A percentile compares a stretch with the other conserved stretches of the same genome.
phyloP scores from a whole-genome alignment of 345 rosid genomes.

The Aurinia saxatilis region DNA sequence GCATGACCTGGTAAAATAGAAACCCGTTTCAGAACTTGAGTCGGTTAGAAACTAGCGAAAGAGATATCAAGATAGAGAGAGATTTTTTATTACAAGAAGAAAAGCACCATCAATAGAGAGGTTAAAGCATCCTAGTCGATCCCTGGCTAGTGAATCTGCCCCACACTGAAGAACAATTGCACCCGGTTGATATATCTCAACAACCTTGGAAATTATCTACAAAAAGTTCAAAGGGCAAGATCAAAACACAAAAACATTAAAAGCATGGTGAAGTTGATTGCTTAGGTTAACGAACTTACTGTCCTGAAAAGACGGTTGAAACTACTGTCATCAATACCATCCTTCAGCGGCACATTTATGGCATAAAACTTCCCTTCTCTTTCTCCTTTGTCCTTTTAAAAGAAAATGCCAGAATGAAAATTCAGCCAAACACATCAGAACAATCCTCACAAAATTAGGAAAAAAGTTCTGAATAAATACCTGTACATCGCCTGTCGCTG shows the following conservation, averaged over 20 bases:
- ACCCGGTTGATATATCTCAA: slow-evolving; percentile 86
- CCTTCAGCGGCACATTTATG: slow-evolving; percentile 92
- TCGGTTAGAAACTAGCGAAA: neutral
- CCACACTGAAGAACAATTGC: slow-evolving; percentile 97
- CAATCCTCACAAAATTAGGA: neutral
- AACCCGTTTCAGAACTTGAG: neutral
- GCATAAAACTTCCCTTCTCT: slow-evolving; percentile 94
- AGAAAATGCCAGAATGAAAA: slow-evolving; percentile 1
- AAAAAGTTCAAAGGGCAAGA: slow-evolving; percentile 5
- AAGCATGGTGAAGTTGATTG: neutral
- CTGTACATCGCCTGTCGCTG: slow-evolving; percentile 98
- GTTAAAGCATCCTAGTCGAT: slow-evolving; percentile 94
- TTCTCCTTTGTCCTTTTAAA: slow-evolving; percentile 85
- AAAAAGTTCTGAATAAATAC: slow-evolving; percentile 30
- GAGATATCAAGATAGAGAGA: neutral
- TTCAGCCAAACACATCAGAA: slow-evolving; percentile 5
- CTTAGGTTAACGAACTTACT: slow-evolving; percentile 40
- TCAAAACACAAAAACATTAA: neutral
- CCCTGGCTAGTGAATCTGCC: slow-evolving; percentile 98
- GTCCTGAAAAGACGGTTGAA: slow-evolving; percentile 92
- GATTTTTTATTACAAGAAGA: slow-evolving; percentile 41
- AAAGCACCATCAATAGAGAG: slow-evolving; percentile 95
- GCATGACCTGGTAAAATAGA: slow-evolving; percentile 66
- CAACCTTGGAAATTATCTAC: slow-evolving; percentile 82
- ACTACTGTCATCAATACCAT: slow-evolving; percentile 93